Percentiles rank a stretch among this genome's conserved stretches.
Conservation (phyloP, 805 yeast species). For the Ogataea populi-albae region DNA sequence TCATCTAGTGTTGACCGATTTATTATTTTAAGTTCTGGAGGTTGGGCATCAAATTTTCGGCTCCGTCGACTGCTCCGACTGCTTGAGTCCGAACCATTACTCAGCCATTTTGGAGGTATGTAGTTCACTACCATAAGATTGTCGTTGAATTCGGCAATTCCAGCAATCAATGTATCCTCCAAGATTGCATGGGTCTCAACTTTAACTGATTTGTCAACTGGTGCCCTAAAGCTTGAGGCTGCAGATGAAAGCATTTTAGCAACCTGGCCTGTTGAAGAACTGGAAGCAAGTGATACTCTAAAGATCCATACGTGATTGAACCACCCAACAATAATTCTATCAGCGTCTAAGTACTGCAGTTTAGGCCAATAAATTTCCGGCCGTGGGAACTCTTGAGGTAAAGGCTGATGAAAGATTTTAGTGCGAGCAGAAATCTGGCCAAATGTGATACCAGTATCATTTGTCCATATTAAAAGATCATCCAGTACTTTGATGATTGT, state of each 20-base stretch:
- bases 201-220: slow-evolving; percentile 41
- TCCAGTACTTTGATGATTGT: slow-evolving; percentile 62
- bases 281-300: slow-evolving; percentile 13
- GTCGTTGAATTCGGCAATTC: slow-evolving; percentile 72
- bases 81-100: not conserved
- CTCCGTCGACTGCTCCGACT: not conserved
- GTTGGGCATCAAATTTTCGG: slow-evolving; percentile 30
- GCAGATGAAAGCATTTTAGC: slow-evolving; percentile 50
- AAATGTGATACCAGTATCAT: slow-evolving; percentile 72
- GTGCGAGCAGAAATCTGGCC: slow-evolving; percentile 54
- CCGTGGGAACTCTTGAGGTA: slow-evolving; percentile 55
- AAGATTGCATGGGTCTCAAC: slow-evolving; percentile 47
- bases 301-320: slow-evolving; percentile 70
- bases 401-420: slow-evolving; percentile 48
- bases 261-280: slow-evolving; percentile 16
- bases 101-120: slow-evolving; percentile 35
- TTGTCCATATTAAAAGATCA: slow-evolving; percentile 76
- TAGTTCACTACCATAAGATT: slow-evolving; percentile 59
- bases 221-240: slow-evolving; percentile 48
- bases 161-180: slow-evolving; percentile 61
- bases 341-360: slow-evolving; percentile 60
- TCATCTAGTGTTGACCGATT: slow-evolving; percentile 68
- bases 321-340: slow-evolving; percentile 79
- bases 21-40: slow-evolving; percentile 75
- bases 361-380: slow-evolving; percentile 86